These are phyloP conservation scores for Neopestalotiopsis rosae DNA, from an alignment of 2,329 filamentous ascomycete genomes.

Conservation along the genomic window DNA sequence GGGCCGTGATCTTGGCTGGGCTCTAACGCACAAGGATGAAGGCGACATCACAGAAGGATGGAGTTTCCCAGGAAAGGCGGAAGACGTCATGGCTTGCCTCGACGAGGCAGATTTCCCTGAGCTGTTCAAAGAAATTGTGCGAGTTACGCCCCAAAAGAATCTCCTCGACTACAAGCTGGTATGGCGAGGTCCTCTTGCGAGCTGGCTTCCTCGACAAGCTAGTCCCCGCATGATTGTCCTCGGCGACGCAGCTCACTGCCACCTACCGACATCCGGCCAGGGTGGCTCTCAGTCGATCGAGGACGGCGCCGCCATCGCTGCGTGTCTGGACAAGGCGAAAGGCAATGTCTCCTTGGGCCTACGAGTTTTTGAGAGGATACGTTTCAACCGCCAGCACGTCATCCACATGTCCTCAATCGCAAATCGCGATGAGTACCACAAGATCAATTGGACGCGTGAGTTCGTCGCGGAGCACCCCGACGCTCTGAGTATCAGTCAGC, in stretches of 20 bases:
- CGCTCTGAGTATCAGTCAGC: conserved; percentile 33
- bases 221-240: conserved; percentile 35
- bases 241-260: conserved; percentile 42
- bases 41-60: conserved; percentile 47
- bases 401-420: conserved; percentile 21
- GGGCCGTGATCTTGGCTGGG: conserved; percentile 13
- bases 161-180: conserved; percentile 30
- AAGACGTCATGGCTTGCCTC: conserved; percentile 42
- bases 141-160: conserved; percentile 3
- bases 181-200: conserved; percentile 27
- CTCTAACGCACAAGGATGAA: conserved; percentile 40
- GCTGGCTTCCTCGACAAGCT: conserved; percentile 30
- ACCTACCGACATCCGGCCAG: conserved; percentile 38
- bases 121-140: conserved; percentile 38
- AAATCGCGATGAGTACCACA: conserved; percentile 44
- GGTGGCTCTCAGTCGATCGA: conserved; percentile 41
- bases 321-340: conserved; percentile 32
- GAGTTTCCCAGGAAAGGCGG: conserved; percentile 42
- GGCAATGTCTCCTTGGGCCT: conserved; percentile 32
- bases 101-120: conserved; percentile 33
- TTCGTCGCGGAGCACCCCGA: conserved; percentile 35
- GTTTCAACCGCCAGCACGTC: conserved; percentile 31
- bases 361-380: conserved; percentile 32
- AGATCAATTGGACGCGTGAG: conserved; percentile 37
- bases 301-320: conserved; percentile 39